Base-by-base conservation (phyloP, 768 basidiomycete species). In the Suillus subaureus region DNA sequence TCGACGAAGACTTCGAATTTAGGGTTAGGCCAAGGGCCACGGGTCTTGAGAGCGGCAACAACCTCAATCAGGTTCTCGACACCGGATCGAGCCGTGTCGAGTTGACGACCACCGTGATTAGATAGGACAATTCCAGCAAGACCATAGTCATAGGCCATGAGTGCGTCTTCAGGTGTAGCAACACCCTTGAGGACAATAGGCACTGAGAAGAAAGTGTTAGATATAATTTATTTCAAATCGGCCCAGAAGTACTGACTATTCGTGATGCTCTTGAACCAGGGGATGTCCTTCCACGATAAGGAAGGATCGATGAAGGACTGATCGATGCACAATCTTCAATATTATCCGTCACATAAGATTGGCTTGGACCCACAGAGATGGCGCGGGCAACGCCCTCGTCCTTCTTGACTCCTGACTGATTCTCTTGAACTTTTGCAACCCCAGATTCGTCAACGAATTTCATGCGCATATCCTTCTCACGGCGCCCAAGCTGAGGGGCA, bases 381-480 rank as follows among this genome's bases (percentile, higher is more conserved):
- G 97, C 97, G 66, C 95, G 82, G 6, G 97, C 96, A 11, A 94
- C 96, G 40, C 97, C 97, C 74, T 97, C 93, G 61, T 91, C 89
- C 51, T 92, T 87, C 71, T 96, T 89, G 52, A 96, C 87, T 35
- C 78, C 79, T 35, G 82, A 81, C 18, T 81, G 76, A 15, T 78
- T 77, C n/a, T 79, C 79, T 28, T 60, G 57, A 18, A 60, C 57
- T 73, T 85, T 85, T n/a, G 68, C 74, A 26, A 77, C 75, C 51
- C 78, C 75, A n/a, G 77, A 78, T 8, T 77, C 77, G 39, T 78
- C 77, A 45, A 89, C 91, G 67, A 98, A 98, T 74, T 95, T 97
- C 88, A 92, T 92, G 31, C 97, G 84, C 96, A 99, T 98, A 73
- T 99, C 97, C 66, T 96, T 96, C 76, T 97, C 96, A 66, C 96